Conservation (phyloP, 1,284 basidiomycete genomes). For the Golubevia sp. region DNA sequence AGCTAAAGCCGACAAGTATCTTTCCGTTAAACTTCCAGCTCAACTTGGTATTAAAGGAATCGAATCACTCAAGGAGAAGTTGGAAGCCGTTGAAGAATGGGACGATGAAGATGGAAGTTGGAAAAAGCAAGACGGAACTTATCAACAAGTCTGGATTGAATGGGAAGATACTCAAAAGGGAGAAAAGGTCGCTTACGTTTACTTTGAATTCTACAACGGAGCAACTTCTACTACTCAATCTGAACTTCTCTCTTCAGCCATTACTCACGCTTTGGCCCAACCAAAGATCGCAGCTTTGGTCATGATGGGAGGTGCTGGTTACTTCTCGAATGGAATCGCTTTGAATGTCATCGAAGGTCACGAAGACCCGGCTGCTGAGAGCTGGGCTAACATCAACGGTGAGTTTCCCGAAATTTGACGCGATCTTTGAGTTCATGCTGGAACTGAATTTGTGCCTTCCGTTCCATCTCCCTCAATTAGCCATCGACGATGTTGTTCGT, state of each 20-base stretch:
- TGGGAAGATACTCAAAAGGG: slow-evolving; percentile 42
- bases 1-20: slow-evolving; percentile 50
- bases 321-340: slow-evolving; percentile 65
- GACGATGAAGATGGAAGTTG: slow-evolving; percentile 26
- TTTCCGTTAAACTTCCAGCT: slow-evolving; percentile 64
- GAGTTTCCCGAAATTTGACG: slow-evolving; percentile 61
- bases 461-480: slow-evolving; percentile 29
- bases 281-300: slow-evolving; percentile 61
- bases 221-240: slow-evolving; percentile 64
- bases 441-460: slow-evolving; percentile 8
- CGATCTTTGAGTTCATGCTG: slow-evolving; percentile 58
- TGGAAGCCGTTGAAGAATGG: slow-evolving; percentile 63
- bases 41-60: slow-evolving; percentile 55
- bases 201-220: slow-evolving; percentile 65
- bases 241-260: slow-evolving; percentile 59
- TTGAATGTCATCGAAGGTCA: slow-evolving; percentile 64
- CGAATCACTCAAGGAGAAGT: slow-evolving; percentile 45
- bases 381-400: slow-evolving; percentile 65
- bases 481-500: slow-evolving; percentile 54
- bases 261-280: slow-evolving; percentile 61
- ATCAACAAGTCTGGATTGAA: slow-evolving; percentile 64
- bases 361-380: slow-evolving; percentile 62
- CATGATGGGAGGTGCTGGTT: slow-evolving; percentile 61
- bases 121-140: slow-evolving; percentile 50
- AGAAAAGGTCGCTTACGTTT: slow-evolving; percentile 60